Evolutionary conservation across 495 filamentous ascomycete genomes (phyloP), one percentile per base, ranked within the genome.

Genomic region (Penicillium fimorum): DNA sequence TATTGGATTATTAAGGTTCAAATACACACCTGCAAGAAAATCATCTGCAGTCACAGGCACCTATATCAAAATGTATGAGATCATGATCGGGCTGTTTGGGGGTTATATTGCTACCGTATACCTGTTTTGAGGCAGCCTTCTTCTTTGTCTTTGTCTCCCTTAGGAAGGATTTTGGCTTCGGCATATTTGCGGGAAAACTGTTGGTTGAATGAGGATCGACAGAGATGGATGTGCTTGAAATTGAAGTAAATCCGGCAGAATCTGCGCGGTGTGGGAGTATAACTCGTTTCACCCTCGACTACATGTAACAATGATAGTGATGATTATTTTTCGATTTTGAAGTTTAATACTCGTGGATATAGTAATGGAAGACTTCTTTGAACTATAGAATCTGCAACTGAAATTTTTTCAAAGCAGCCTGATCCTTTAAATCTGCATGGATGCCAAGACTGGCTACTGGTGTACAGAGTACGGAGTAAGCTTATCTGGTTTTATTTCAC

Each of bases 31-130:
- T 47, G 78, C 84, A 46, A 86, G 71, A 59, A 77, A 86, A 53
- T 87, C 83, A 75, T 86, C 82, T 46, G 82, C 83, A 3, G 82
- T 81, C 54, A 80, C 72, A 8, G 83, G 83, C 4, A 61, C 71
- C 79, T 85, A 60, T 51, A 38, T 51, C 42, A 42, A 43, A 52
- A 20, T 30, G 24, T 46, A 43, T 46, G 30, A 51, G 30, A 50
- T 50, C 20, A 57, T 53, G 27, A 27, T 29, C 43, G n/a, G 32
- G 12, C 17, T 35, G 17, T 50, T 43, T 15, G n/a, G 29, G 41
- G 18, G 11, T 9, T 45, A 8, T 43, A 46, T 27, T 35, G 29
- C 18, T 37, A 47, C 22, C 4, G 9, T 29, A 18, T 67, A 75
- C 72, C 66, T 72, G 69, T 55, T 75, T 72, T 12, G 41, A 27